Evolutionary conservation across 805 yeast species (phyloP).

Genomic region (Cyberlindnera euphorbiiphila): DNA sequence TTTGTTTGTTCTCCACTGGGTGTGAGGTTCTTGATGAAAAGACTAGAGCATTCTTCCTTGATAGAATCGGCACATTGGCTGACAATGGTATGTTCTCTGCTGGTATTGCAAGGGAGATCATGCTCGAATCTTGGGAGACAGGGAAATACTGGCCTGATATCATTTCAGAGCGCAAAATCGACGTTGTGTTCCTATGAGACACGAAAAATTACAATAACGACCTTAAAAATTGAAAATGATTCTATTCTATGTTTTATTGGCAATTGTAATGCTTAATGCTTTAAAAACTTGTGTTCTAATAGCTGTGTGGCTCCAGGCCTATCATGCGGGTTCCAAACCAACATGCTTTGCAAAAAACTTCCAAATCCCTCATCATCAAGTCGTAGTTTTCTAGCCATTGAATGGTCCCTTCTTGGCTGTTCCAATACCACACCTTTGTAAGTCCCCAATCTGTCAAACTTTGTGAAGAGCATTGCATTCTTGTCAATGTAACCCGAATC

Average conservation of each 20-base stretch:
- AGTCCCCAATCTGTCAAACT: conserved; percentile 30
- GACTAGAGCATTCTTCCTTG: conserved; percentile 32
- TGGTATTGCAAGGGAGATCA: conserved; percentile 30
- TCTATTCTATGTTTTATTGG: no score
- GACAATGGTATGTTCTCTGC: conserved; percentile 34
- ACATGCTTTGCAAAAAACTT: conserved; percentile 28
- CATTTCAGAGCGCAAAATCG: conserved; percentile 39
- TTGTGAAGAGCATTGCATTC: conserved; percentile 35
- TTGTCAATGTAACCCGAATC: conserved; percentile 20
- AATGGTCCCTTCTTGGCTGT: conserved; percentile 16
- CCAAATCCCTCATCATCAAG: conserved; percentile 22
- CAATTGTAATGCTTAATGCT: neutral
- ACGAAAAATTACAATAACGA: no score
- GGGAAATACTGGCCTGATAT: conserved; percentile 52
- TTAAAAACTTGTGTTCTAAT: conserved; percentile 50
- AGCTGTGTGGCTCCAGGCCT: conserved; percentile 53
- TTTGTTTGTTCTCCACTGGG: conserved; percentile 50
- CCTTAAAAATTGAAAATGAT: neutral
- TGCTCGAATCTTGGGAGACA: conserved; percentile 50
- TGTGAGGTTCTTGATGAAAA: conserved; percentile 43
- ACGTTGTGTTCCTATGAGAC: conserved; percentile 40
- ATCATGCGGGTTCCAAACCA: conserved; percentile 44
- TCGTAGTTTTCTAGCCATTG: conserved; percentile 15
- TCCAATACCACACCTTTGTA: conserved; percentile 18
- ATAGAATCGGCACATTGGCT: conserved; percentile 36